Evolutionary conservation across 495 filamentous ascomycete genomes (phyloP).

Genomic region (Jackrogersella multiformis): DNA sequence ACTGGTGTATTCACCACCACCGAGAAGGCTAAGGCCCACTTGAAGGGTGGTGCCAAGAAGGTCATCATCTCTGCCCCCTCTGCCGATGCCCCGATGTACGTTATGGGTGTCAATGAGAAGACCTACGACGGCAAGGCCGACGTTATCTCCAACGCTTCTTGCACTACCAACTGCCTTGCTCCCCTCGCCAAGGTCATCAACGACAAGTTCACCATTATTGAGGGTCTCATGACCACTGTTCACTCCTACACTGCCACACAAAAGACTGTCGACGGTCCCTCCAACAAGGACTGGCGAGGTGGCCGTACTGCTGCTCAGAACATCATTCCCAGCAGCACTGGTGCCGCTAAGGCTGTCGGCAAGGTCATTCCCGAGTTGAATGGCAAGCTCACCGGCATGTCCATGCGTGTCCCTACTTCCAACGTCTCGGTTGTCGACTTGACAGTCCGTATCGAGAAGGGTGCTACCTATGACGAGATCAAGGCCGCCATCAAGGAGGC

Average conservation of each 20-base stretch:
- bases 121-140: slow-evolving; percentile 86
- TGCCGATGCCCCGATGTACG: slow-evolving; percentile 99
- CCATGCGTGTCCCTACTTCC: slow-evolving; percentile 97
- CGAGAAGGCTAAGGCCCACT: slow-evolving; percentile 92
- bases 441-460: slow-evolving; percentile 92
- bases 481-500: slow-evolving; percentile 92
- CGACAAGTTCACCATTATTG: slow-evolving; percentile 96
- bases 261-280: slow-evolving; percentile 99
- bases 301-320: slow-evolving; percentile 98
- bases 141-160: slow-evolving; percentile 98
- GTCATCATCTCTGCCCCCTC: slow-evolving; percentile 99
- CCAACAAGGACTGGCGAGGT: slow-evolving; percentile 98
- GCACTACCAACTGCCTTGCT: slow-evolving; percentile 99
- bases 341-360: slow-evolving; percentile 99
- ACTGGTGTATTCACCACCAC: slow-evolving; percentile 99
- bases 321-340: slow-evolving; percentile 99
- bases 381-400: slow-evolving; percentile 99
- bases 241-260: slow-evolving; percentile 99
- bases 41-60: slow-evolving; percentile 99
- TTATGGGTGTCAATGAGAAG: slow-evolving; percentile 98
- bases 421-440: slow-evolving; percentile 99
- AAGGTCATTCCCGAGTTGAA: slow-evolving; percentile 98
- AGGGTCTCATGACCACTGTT: slow-evolving; percentile 99
- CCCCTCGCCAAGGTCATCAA: slow-evolving; percentile 98
- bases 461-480: slow-evolving; percentile 89